These are phyloP conservation scores for Pyrenula massariospora DNA, from an alignment of 495 filamentous ascomycete species.

Conservation along the genomic window DNA sequence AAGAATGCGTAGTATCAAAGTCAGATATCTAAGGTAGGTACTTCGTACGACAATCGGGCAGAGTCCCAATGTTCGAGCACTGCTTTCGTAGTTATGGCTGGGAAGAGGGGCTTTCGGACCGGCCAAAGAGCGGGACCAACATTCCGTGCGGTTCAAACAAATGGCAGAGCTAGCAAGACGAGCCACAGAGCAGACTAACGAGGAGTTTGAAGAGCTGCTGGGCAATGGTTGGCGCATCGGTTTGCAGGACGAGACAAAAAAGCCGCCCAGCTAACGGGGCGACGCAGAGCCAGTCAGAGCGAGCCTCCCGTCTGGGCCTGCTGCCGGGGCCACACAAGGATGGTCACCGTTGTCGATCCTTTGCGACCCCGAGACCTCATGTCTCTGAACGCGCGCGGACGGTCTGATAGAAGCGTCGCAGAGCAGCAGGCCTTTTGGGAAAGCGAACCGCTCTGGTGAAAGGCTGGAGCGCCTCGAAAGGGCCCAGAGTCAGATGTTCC, in stretches of 20 bases:
- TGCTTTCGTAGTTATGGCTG: neutral
- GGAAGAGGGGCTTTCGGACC: neutral
- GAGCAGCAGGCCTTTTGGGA: neutral
- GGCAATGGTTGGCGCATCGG: neutral
- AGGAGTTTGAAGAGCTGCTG: neutral
- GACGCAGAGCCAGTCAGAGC: neutral
- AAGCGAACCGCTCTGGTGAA: neutral
- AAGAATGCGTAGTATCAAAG: neutral
- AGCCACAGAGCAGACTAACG: neutral
- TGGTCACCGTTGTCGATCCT: neutral
- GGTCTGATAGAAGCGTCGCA: neutral
- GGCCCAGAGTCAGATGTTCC: neutral
- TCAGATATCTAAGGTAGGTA: no score
- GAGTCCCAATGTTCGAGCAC: neutral
- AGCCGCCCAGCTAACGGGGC: neutral
- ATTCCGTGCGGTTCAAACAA: neutral
- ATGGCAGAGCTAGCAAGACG: neutral
- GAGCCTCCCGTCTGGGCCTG: neutral
- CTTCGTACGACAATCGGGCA: no score
- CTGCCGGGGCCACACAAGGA: neutral
- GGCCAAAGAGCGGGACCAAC: neutral
- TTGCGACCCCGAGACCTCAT: neutral
- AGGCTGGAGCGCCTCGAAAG: neutral
- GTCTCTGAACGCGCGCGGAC: neutral
- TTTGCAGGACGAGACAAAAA: neutral